Conservation (phyloP, 2,329 filamentous ascomycete species). For the Diplodia corticola region DNA sequence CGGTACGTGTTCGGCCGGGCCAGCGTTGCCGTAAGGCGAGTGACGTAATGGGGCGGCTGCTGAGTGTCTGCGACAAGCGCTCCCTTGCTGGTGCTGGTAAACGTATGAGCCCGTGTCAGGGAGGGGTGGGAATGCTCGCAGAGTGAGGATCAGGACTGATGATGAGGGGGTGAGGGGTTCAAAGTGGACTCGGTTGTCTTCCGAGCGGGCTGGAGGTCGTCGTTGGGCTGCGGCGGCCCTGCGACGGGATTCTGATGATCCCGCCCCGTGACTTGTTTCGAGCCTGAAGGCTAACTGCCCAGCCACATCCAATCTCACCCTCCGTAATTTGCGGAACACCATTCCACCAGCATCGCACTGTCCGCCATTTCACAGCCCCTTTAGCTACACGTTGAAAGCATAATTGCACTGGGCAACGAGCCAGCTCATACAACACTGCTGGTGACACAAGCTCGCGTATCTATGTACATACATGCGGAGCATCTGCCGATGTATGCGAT, state of each 20-base stretch:
- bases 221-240: conserved; percentile 13
- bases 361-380: neutral
- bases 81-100: neutral
- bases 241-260: conserved; percentile 9
- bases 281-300: conserved; percentile 15
- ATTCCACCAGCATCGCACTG: neutral
- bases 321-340: neutral
- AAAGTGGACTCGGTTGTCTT: conserved; percentile 10
- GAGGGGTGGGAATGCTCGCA: neutral
- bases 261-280: conserved; percentile 11
- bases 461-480: no score
- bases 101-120: neutral
- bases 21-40: neutral
- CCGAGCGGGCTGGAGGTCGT: conserved; percentile 17
- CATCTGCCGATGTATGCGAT: no score
- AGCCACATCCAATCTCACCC: neutral
- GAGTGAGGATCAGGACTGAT: neutral
- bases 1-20: conserved; percentile 4
- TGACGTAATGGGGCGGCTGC: conserved; percentile 22
- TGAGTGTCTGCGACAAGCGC: neutral
- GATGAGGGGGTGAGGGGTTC: neutral
- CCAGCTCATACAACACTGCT: neutral
- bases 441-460: neutral
- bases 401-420: no score
- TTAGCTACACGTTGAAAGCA: neutral